Percentiles rank a stretch among this genome's conserved stretches.
These are phyloP conservation scores for Cladorrhinum samala DNA, from an alignment of 495 filamentous ascomycete genomes.

Conservation along the genomic window DNA sequence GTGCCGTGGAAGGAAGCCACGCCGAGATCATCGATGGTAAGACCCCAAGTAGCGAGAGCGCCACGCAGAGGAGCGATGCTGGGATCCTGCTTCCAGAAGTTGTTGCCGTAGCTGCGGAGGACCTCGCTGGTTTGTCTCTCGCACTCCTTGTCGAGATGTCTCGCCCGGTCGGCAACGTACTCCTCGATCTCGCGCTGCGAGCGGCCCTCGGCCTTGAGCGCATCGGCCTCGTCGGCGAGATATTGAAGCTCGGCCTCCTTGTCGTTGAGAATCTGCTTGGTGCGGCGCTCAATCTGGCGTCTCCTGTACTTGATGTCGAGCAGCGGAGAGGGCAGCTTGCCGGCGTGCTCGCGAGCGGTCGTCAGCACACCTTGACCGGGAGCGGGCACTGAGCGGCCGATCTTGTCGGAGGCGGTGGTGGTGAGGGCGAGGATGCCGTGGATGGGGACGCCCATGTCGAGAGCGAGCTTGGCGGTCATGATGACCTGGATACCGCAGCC, in stretches of 20 bases:
- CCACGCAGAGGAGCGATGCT: slow-evolving; percentile 92
- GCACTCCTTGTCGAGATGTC: slow-evolving; percentile 85
- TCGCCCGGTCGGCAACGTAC: slow-evolving; percentile 77
- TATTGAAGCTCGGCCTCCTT: slow-evolving; percentile 92
- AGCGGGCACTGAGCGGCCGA: slow-evolving; percentile 92
- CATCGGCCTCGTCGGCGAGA: slow-evolving; percentile 81
- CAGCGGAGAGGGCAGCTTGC: slow-evolving; percentile 90
- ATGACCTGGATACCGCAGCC: slow-evolving; percentile 97
- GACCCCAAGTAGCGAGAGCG: slow-evolving; percentile 92
- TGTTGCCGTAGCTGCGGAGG: slow-evolving; percentile 85
- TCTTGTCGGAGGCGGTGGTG: slow-evolving; percentile 98
- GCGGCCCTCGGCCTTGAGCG: slow-evolving; percentile 75
- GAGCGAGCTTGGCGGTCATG: slow-evolving; percentile 90
- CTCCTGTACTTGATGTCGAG: slow-evolving; percentile 96
- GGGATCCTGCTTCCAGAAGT: slow-evolving; percentile 94
- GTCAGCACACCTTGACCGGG: slow-evolving; percentile 96
- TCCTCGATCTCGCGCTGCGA: slow-evolving; percentile 66
- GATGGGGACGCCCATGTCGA: slow-evolving; percentile 98
- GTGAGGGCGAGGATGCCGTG: slow-evolving; percentile 92
- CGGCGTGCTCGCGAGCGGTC: slow-evolving; percentile 84
- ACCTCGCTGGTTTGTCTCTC: slow-evolving; percentile 86
- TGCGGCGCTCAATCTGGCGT: slow-evolving; percentile 86
- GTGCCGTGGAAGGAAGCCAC: slow-evolving; percentile 99
- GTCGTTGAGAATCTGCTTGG: slow-evolving; percentile 89
- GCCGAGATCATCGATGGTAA: slow-evolving; percentile 91